Evolutionary conservation across 345 rosid genomes (phyloP).

Genomic region (Bruguiera sexangula): DNA sequence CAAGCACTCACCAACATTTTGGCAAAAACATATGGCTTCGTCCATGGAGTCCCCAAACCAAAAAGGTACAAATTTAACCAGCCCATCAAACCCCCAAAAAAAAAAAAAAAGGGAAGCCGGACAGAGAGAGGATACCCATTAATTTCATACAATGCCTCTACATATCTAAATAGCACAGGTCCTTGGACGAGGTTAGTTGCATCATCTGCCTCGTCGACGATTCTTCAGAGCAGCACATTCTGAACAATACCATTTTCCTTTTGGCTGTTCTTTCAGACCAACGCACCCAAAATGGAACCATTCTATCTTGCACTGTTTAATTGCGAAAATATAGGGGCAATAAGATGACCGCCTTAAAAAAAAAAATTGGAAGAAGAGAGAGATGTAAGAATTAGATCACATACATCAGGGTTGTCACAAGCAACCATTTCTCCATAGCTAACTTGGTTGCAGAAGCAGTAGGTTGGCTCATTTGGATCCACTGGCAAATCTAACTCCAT

Average conservation of each 20-base stretch:
- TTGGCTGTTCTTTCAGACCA: conserved; percentile 80
- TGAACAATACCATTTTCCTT: conserved; percentile 92
- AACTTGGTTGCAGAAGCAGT: conserved; percentile 92
- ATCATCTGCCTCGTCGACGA: conserved; percentile 67
- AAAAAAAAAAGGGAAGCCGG: no score
- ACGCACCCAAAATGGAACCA: conserved; percentile 99
- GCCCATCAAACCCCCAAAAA: no score
- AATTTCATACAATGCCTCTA: background rate
- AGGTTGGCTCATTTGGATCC: conserved; percentile 96
- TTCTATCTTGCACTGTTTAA: conserved; percentile 86
- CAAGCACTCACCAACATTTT: no score
- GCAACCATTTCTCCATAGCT: conserved; percentile 98
- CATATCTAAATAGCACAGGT: background rate
- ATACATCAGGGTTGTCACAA: conserved; percentile 82
- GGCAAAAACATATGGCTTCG: no score
- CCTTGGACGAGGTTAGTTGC: background rate
- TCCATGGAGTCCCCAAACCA: no score
- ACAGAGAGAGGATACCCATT: background rate
- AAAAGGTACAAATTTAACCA: no score
- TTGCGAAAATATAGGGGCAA: background rate
- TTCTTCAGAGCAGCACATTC: conserved; percentile 65
- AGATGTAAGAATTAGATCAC: conserved; percentile 15
- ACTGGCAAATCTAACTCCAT: conserved; percentile 91
- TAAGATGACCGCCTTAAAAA: background rate
- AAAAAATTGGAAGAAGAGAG: background rate